Conservation (phyloP, 192 early-diverging fungal genomes). For the Paraglomus brasilianum region DNA sequence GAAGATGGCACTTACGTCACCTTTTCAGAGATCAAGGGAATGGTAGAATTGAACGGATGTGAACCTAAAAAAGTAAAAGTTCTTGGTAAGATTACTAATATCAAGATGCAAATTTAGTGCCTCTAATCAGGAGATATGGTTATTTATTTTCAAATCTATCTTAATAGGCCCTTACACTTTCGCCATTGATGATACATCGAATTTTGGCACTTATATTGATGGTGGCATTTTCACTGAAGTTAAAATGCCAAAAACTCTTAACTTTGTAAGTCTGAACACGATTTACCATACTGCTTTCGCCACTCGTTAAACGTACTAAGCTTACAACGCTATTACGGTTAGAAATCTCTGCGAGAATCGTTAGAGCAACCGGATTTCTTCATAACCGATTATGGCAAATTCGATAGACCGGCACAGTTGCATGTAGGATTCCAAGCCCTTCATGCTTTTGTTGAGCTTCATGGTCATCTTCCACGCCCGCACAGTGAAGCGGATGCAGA, state of each 20-base stretch:
- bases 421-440: constrained; percentile 95
- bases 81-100: constrained; percentile 44
- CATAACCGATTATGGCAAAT: constrained; percentile 95
- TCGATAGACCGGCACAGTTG: constrained; percentile 91
- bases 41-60: constrained; percentile 83
- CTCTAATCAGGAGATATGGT: not conserved
- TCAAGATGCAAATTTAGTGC: not conserved
- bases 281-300: not conserved
- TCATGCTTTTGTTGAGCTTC: constrained; percentile 69
- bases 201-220: constrained; percentile 68
- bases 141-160: not conserved
- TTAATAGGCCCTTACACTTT: constrained; percentile 89
- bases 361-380: constrained; percentile 80
- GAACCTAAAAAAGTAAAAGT: constrained; percentile 82
- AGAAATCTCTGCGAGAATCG: constrained; percentile 73
- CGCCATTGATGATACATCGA: constrained; percentile 87
- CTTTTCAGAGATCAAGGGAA: constrained; percentile 91
- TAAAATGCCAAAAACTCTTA: constrained; percentile 81
- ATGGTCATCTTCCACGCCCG: constrained; percentile 78
- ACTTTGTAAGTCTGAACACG: constrained; percentile 86
- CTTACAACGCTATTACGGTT: not conserved
- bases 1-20: constrained; percentile 96
- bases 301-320: not conserved
- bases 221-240: constrained; percentile 97
- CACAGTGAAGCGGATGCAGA: constrained; percentile 82